Conservation (phyloP, 306 rosid species). For the Arachis hypogaea region DNA sequence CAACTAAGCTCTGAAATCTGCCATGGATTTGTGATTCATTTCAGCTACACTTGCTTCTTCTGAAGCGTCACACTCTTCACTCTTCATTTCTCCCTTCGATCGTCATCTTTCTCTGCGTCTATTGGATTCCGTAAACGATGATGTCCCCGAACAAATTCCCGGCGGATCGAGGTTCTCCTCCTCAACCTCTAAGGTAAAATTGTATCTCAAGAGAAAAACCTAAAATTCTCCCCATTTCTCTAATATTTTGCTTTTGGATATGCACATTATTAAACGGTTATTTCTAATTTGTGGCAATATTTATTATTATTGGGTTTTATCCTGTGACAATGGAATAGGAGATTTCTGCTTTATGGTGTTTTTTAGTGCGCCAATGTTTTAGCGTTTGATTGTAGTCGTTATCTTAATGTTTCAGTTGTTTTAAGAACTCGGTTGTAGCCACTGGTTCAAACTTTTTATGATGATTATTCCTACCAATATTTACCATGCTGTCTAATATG, state of each 20-base stretch:
- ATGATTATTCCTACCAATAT: constrained; percentile 4
- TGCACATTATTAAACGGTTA: constrained; percentile 17
- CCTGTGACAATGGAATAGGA: neutral
- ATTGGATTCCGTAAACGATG: constrained; percentile 56
- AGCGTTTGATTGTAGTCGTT: constrained; percentile 13
- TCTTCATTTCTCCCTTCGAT: neutral
- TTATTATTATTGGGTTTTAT: neutral
- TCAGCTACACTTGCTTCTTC: constrained; percentile 6
- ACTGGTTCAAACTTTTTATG: constrained; percentile 15
- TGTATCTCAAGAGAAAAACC: neutral
- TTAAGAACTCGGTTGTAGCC: constrained; percentile 30
- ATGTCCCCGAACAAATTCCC: constrained; percentile 74
- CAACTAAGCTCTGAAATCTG: constrained; percentile 22
- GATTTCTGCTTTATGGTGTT: constrained; percentile 13
- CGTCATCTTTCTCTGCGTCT: neutral
- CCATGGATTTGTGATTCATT: constrained; percentile 42
- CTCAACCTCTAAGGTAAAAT: constrained; percentile 66
- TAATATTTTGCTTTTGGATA: constrained; percentile 30
- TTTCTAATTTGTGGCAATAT: constrained; percentile 4
- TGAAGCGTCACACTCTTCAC: constrained; percentile 33
- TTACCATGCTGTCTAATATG: neutral
- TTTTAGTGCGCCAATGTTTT: constrained; percentile 13
- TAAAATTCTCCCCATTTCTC: neutral
- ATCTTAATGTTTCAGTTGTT: constrained; percentile 3
- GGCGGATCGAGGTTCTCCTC: constrained; percentile 78